Base-by-base conservation (phyloP, 257 asterid species). In the Nicotiana undulata region DNA sequence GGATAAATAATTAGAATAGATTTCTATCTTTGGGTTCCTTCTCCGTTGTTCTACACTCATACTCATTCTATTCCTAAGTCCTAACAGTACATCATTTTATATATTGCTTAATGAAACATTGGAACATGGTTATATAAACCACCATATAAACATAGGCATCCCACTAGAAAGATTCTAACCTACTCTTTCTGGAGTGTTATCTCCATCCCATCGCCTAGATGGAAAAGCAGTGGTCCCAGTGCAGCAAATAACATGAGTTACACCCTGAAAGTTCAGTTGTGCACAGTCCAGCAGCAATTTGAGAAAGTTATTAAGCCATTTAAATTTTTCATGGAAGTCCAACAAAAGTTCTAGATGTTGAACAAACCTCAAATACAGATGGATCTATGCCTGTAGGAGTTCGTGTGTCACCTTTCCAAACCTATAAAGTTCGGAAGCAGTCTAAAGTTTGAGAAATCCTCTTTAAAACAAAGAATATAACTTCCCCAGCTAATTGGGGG, bases 171-270 rank as follows among this genome's bases (percentile, higher is more conserved):
- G 80, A 63, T 37, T 75, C 98, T 88, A 82, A 95, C 99, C 99
- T 85, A 89, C 94, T 95, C 90, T 90, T 91, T 95, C 97, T 52
- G 99, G 99, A 61, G 99, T 92, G 84, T 95, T 95, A 84, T 93
- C 97, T 79, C 99, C 99, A 87, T 91, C 95, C 99, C 99, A 95
- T 81, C 99, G 89, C 90, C 86, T 88, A 76, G 99, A 92, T 0
- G 99, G 99, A 84, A 95, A 95, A 77, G 99, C 99, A 4, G 99
- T 95, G 22, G 99, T 95, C 53, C 99, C 99, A 0, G 97, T 93
- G 89, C 97, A 92, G 92, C 98, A 93, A 70, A 95, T 93, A 56
- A 92, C 98, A 85, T 95, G 98, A 44, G 97, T 95, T 74, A 95
- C 90, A 26, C 93, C 94, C 99, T 95, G 80, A 34, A 85, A 77